Conservation (phyloP, 2,329 filamentous ascomycete species). For the Ceratocystis variospora region DNA sequence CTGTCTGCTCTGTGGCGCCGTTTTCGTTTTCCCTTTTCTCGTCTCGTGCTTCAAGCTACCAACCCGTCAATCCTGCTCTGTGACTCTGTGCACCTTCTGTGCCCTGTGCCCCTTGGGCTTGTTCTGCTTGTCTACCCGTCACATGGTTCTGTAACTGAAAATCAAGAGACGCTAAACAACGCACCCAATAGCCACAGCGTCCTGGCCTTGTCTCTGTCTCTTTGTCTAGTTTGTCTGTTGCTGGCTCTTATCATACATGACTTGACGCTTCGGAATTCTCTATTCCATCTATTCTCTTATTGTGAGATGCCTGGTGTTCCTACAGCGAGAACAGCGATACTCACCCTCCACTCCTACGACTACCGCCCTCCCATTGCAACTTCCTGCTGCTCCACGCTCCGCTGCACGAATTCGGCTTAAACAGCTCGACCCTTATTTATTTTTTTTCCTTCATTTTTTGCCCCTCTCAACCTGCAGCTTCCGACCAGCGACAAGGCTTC, state of each 20-base stretch:
- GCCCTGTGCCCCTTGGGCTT: no score
- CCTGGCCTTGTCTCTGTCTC: background rate
- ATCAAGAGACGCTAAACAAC: no score
- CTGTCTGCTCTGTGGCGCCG: background rate
- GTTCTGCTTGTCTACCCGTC: no score
- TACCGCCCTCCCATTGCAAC: background rate
- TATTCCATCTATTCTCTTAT: background rate
- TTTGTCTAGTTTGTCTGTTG: background rate
- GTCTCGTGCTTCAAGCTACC: no score
- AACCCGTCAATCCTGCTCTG: no score
- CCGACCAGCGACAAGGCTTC: background rate
- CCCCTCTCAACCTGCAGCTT: slow-evolving; percentile 4
- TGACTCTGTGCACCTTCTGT: no score
- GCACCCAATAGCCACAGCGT: no score
- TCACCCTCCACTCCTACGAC: background rate
- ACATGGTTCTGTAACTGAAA: no score
- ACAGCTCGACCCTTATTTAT: slow-evolving; percentile 14
- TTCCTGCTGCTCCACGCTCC: slow-evolving; percentile 6
- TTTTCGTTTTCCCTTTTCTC: no score
- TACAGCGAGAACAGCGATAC: background rate
- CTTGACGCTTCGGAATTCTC: background rate
- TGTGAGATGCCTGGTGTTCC: background rate
- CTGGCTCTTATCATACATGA: no score
- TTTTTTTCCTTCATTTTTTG: slow-evolving; percentile 8
- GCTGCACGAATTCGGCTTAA: background rate